Conservation (phyloP, 371 early-diverging fungal genomes). For the Mortierella sp. region DNA sequence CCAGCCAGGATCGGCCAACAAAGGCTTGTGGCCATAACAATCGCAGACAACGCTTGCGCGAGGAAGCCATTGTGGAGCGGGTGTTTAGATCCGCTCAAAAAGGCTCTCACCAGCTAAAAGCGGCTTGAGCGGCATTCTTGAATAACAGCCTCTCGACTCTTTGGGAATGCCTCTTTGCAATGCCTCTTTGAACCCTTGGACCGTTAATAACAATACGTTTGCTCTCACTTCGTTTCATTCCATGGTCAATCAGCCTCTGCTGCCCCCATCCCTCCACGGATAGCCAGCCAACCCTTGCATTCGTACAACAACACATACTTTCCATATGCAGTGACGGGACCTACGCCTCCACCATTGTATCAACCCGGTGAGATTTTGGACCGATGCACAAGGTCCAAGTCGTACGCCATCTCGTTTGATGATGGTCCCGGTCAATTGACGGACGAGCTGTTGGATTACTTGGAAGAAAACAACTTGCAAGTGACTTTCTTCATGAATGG, state of each 20-base stretch:
- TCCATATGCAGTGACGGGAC: conserved; percentile 33
- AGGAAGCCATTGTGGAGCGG: too few relatives aligned
- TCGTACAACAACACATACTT: conserved; percentile 38
- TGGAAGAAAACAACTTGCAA: conserved; percentile 53
- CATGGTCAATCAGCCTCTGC: conserved; percentile 17
- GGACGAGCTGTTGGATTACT: conserved; percentile 51
- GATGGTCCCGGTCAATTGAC: conserved; percentile 66
- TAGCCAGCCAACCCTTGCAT: conserved; percentile 13
- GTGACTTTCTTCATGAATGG: conserved; percentile 73
- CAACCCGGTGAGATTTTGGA: conserved; percentile 28
- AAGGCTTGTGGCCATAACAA: too few relatives aligned
- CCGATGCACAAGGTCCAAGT: conserved; percentile 53
- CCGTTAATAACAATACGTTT: too few relatives aligned
- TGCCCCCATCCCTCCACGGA: conserved; percentile 35
- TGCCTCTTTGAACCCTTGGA: too few relatives aligned
- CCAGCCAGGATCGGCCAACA: too few relatives aligned
- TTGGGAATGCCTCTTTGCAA: too few relatives aligned
- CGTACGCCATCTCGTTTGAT: conserved; percentile 68
- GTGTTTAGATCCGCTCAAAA: too few relatives aligned
- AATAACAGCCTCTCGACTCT: too few relatives aligned
- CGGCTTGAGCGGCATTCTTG: too few relatives aligned
- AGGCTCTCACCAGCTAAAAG: too few relatives aligned
- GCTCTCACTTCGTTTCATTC: background rate
- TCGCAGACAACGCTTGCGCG: too few relatives aligned
- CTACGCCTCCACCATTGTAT: conserved; percentile 21